Evolutionary conservation across 331 rosid genomes (phyloP), one percentile per base, ranked within the genome.

Genomic region (Malus hybrid): DNA sequence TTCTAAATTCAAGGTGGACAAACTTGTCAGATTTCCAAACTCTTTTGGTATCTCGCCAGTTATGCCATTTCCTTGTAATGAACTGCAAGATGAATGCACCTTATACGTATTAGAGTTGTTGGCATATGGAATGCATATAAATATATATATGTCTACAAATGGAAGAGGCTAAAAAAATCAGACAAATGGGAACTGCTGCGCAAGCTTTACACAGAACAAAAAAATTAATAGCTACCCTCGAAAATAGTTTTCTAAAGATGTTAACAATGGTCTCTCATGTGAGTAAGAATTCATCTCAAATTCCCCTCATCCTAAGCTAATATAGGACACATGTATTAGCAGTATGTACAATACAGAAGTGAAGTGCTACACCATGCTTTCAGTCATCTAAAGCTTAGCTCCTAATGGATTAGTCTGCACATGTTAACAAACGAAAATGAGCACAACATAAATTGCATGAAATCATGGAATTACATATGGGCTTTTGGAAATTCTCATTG

Each of bases 21-120:
- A 84, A 71, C 70, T 88, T 55, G 82, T 87, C 71, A 93, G 66
- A 78, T 88, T 86, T 76, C 97, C 98, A 19, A 89, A 75, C 75
- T 89, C 96, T 77, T 87, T 63, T 13, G 98, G 96, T 71, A 93
- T 88, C 53, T 30, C 77, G 6, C 97, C 97, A 44, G 84, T 83
- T 57, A 93, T 93, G 44, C 58, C 79, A 88, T 91, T 93, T 72
- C 96, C 96, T 85, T 86, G 94, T 82, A 93, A 84, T 39, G 86
- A 77, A 77, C 98, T 93, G 89, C 81, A 77, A 30, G 57, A 81
- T 44, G 29, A 73, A 89, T 46, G 75, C 36, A 82, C 75, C 64
- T 58, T 12, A 53, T 42, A 26, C 39, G 18, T 48, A 73, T 68
- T 52, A 82, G 79, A 16, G 9, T 68, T 24, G 26, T 18, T 29